Base-by-base conservation (phyloP, 257 asterid species). In the Ligustrum vulgare region DNA sequence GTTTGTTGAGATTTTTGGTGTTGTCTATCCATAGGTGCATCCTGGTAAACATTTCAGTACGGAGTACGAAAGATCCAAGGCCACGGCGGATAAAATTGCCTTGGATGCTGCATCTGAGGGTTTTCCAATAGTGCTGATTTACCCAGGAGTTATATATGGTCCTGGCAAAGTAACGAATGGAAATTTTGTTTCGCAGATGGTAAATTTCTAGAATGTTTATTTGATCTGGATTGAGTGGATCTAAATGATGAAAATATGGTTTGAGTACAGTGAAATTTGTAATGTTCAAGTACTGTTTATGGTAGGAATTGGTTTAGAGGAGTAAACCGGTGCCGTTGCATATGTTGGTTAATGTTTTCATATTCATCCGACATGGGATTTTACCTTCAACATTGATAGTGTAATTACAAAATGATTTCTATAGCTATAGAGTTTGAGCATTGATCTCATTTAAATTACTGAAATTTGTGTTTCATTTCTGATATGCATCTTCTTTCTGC, bases 101-200 rank as follows among this genome's bases (percentile, higher is more conserved):
- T 66, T 94, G 71, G 96, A 88, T 34, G 98, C 98, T 77, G 96
- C 90, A 3, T 75, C 85, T 10, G 96, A 92, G 64, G 93, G 97
- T 73, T 85, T 91, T 51, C 93, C 95, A 0, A 89, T 94, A 34
- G 87, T 92, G 84, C 91, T 88, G 7, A 90, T 92, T 77, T 94
- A 94, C 80, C 98, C 98, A 0, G 98, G 98, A 79, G 98, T 94
- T 75, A 82, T 94, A 63, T 94, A 92, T 77, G 98, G 98, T 41
- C 88, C 95, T 0, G 98, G 98, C 64, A 94, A 94, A 83, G 83
- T 89, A 47, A 89, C 98, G 12, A 79, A 89, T 73, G 98, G 97
- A 78, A 92, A 94, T 83, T 70, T 84, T 45, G 84, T 94, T 66
- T 92, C 97, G 1, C 87, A 82, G 60, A 39, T 58, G 72, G 54